Evolutionary conservation across 2,329 filamentous ascomycete genomes (phyloP), one percentile per base, ranked within the genome.

Genomic region (Colletotrichum phormii): DNA sequence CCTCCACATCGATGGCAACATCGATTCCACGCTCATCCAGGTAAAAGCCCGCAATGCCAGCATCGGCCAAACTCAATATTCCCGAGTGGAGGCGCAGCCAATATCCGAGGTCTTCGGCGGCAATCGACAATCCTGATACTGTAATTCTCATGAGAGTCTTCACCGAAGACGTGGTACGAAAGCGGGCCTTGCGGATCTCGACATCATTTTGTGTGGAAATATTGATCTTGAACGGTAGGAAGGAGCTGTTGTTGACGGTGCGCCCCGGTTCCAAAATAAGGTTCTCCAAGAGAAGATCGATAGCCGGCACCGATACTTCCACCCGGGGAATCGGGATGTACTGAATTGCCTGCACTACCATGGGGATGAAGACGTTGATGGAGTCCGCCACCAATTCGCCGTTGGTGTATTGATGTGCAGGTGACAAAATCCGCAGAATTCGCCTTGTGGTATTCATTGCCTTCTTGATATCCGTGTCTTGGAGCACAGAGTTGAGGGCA

Each of bases 11-110:
- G 6, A 98, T 84, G 33, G 94, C 91, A 62, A 98, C 89, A 80
- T 98, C 96, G 71, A 98, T 91, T 22, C 96, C 96, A 24, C 94
- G 90, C 76, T 96, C 91, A 80, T 98, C 96, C 5, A 98, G 89
- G 57, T 90, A 90, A 82, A 98, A 95, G 35, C 93, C 94, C 5
- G 93, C 94, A 60, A 98, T 93, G 4, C 96, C 96, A 80, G 95
- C 89, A 77, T 98, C 95, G 2, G 90, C 89, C 35, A 98, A 87
- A 29, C 91, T 91, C 61, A 97, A 86, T 2, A 97, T 81, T 2
- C 94, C 92, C 15, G 91, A 90, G 80, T 97, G 95, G 0, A 94
- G 88, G 11, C 93, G 93, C 37, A 98, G 85, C 91, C 95, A 97
- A 84, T 95, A 98, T 29, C 96, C 96, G 37, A 98, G 87, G 74